Percentiles rank a stretch among this genome's conserved stretches.
Conservation (phyloP, 140 eudicot species). For the Senecio squalidus region DNA sequence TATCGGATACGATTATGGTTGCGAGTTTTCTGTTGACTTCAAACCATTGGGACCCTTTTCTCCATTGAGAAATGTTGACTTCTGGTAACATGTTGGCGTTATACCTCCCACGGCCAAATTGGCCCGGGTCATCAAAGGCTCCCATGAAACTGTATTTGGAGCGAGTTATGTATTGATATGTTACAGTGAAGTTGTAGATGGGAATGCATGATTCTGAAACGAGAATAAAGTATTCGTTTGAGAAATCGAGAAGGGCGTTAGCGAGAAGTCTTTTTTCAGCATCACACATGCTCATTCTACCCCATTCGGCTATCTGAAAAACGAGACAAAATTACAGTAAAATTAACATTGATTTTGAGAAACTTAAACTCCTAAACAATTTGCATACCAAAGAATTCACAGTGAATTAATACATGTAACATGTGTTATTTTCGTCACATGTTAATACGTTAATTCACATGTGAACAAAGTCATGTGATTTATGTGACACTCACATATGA, state of each 20-base stretch:
- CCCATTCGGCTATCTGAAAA: conserved; percentile 64
- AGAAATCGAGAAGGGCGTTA: conserved; percentile 70
- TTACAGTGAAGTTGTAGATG: conserved; percentile 50
- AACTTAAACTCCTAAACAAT: too few species aligned
- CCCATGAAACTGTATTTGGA: conserved; percentile 74
- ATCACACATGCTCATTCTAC: conserved; percentile 80
- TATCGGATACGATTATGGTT: conserved; percentile 20
- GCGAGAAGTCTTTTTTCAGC: conserved; percentile 85
- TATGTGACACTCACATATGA: background rate
- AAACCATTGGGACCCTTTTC: conserved; percentile 74
- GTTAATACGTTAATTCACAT: too few species aligned
- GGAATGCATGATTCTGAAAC: conserved; percentile 93
- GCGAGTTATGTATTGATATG: conserved; percentile 44
- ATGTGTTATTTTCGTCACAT: too few species aligned
- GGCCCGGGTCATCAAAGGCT: conserved; percentile 71
- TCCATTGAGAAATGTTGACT: conserved; percentile 61
- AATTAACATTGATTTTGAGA: background rate
- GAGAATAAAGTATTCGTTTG: conserved; percentile 72
- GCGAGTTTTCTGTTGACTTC: conserved; percentile 40
- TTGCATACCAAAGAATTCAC: too few species aligned
- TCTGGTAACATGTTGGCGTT: conserved; percentile 52
- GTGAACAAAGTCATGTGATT: too few species aligned
- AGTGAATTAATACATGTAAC: too few species aligned
- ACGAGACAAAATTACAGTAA: background rate
- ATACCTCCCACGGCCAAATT: conserved; percentile 75